Conservation (phyloP, 805 yeast species). For the Priceomyces melissophilus region DNA sequence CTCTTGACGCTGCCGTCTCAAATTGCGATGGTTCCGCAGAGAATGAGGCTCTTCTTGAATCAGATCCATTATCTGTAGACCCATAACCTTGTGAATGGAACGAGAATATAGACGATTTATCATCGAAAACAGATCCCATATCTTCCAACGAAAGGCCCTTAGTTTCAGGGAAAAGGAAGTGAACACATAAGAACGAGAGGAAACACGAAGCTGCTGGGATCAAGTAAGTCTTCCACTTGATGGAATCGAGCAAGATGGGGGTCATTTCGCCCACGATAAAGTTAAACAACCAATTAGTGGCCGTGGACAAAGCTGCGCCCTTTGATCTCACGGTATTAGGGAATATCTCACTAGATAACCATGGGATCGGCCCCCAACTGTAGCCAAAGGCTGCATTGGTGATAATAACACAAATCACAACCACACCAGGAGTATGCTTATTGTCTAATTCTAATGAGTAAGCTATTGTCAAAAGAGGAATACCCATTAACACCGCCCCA, state of each 20-base stretch:
- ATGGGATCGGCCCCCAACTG: conserved; percentile 94
- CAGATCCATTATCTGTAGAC: conserved; percentile 10
- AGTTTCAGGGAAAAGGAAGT: conserved; percentile 79
- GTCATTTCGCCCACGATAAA: conserved; percentile 91
- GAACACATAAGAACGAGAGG: conserved; percentile 69
- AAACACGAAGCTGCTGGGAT: conserved; percentile 79
- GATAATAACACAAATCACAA: conserved; percentile 71
- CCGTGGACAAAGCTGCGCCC: conserved; percentile 88
- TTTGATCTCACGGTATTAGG: conserved; percentile 83
- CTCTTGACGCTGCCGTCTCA: conserved; percentile 36
- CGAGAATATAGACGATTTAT: conserved; percentile 39
- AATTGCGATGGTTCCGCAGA: conserved; percentile 8
- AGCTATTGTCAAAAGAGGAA: conserved; percentile 63
- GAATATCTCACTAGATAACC: conserved; percentile 87
- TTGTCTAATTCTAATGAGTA: conserved; percentile 40
- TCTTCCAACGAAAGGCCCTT: conserved; percentile 86
- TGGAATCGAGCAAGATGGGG: conserved; percentile 73
- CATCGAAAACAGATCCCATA: conserved; percentile 89
- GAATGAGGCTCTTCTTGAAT: conserved; percentile 16
- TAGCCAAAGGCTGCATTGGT: conserved; percentile 84
- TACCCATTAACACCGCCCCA: conserved; percentile 79
- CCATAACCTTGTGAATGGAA: conserved; percentile 30
- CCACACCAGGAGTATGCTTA: conserved; percentile 58
- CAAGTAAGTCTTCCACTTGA: conserved; percentile 77
- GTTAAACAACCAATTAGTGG: conserved; percentile 90